Base-by-base conservation (phyloP, 2,329 filamentous ascomycete species). In the Calonectria naviculata region DNA sequence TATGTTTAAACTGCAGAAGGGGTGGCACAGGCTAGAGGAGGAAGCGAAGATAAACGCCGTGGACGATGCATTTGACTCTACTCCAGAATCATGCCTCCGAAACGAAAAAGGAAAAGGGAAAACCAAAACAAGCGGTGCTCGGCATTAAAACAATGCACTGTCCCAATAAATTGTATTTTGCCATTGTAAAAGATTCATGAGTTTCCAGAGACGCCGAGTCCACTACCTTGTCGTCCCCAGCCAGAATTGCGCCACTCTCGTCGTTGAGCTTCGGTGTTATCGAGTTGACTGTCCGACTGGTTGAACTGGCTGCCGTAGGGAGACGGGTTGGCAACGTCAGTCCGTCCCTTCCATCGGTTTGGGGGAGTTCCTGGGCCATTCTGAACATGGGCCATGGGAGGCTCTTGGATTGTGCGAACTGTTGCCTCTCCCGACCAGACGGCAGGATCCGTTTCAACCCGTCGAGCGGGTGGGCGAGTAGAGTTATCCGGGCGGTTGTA, bases 401-500 rank as follows among this genome's bases (percentile, higher is more conserved):
- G 86, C 19, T 92, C 90, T 76, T 91, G 89, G 38, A 97, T 91
- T 69, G 95, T 93, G 60, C 95, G 91, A 46, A 96, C 95, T 60
- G 93, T 95, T 74, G 91, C 93, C 82, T 97, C 95, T 80, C 94
- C 93, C 78, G 95, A 93, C 92, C 93, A 95, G 6, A 94, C 89
- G 26, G 93, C 90, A 6, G 94, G 94, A 80, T 98, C 96, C n/a
- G 93, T 94, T 80, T 98, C 95, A 64, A 98, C 94, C 68, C 93
- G 84, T 65, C 88, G 85, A 79, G 85, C 91, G 70, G 86, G 85
- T 36, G 87, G 89, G 64, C 86, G 85, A 64, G 81, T 87, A 79
- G 88, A 83, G 84, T 93, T 87, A 82, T 90, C 89, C 81, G 87
- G 87, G 83, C 88, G 85, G 83, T 87, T 85, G 80, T 87, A 85